Evolutionary conservation across 306 rosid species (phyloP), one percentile per base, ranked within the genome.

Genomic region (Prinsepia uniflora): DNA sequence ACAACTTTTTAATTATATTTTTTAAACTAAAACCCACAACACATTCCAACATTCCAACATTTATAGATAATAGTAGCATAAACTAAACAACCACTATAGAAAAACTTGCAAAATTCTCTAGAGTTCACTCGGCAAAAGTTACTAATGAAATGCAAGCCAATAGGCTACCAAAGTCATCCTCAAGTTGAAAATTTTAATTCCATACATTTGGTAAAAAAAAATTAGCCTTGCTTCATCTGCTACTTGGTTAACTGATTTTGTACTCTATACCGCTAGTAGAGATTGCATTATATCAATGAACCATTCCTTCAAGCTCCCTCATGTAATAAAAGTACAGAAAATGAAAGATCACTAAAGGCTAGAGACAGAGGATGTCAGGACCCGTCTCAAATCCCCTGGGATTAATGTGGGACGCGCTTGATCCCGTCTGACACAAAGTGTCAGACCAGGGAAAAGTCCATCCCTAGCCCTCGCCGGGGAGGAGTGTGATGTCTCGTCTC

Each of bases 101-200:
- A 36, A 3, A 14, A 9, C 39, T 2, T 3, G 9, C 18, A 67
- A 24, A 46, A 10, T 4, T 18, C 20, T 39, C n/a, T 24, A 52
- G 45, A 63, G 22, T 63, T 63, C 6, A 55, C 36, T 14, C 1
- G 2, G 0, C 20, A 45, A 17, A 2, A 14, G 13, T 17, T 22
- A 12, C 6, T 9, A 40, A 65, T 44, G 39, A 66, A 78, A 75
- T 46, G 13, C 48, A 46, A 40, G 62, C 22, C 71, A 56, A 14
- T 11, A 22, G 8, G 49, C 60, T 11, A 19, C 36, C 10, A 36
- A 56, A 18, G 1, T 8, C 12, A 40, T 18, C 52, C 50, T 12
- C 47, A 63, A 52, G 48, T 34, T 45, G n/a, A 57, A 71, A 56
- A 14, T 22, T 7, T 39, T 10, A 62, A 72, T 39, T 62, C 12